Conservation (phyloP, 192 early-diverging fungal species). For the Powellomyces hirtus region DNA sequence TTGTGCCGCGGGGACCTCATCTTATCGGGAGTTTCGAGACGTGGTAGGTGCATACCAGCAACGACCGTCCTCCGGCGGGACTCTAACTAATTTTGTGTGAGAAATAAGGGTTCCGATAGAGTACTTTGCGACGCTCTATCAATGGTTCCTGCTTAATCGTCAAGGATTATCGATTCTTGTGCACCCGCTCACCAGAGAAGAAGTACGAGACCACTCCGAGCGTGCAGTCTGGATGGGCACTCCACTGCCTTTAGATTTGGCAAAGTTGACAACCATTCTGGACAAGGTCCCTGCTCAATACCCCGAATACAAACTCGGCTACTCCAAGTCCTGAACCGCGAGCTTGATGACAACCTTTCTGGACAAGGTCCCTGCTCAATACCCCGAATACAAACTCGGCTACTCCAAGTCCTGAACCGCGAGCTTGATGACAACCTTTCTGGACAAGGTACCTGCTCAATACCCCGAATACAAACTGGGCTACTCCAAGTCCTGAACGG, state of each 20-base stretch:
- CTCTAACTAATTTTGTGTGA: neutral
- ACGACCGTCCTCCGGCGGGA: neutral
- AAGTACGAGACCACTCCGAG: constrained; percentile 55
- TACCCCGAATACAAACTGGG: constrained; percentile 64
- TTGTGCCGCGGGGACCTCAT: constrained; percentile 55
- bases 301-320: constrained; percentile 62
- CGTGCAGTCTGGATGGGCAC: constrained; percentile 60
- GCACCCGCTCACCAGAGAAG: constrained; percentile 58
- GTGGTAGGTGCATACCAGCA: constrained; percentile 38
- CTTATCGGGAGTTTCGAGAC: constrained; percentile 61
- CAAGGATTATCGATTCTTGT: constrained; percentile 52
- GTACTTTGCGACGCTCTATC: constrained; percentile 55
- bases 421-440: too few species aligned
- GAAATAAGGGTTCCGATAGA: constrained; percentile 45
- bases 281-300: constrained; percentile 57
- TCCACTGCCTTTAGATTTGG: constrained; percentile 49
- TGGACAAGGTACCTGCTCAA: constrained; percentile 51
- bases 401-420: too few species aligned
- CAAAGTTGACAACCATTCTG: constrained; percentile 20
- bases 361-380: constrained; percentile 54
- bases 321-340: too few species aligned
- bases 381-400: constrained; percentile 62
- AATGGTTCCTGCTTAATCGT: constrained; percentile 54
- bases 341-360: too few species aligned
- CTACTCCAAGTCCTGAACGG: too few species aligned